Conservation (phyloP, 768 basidiomycete genomes). For the Xerocomus potaroensis region DNA sequence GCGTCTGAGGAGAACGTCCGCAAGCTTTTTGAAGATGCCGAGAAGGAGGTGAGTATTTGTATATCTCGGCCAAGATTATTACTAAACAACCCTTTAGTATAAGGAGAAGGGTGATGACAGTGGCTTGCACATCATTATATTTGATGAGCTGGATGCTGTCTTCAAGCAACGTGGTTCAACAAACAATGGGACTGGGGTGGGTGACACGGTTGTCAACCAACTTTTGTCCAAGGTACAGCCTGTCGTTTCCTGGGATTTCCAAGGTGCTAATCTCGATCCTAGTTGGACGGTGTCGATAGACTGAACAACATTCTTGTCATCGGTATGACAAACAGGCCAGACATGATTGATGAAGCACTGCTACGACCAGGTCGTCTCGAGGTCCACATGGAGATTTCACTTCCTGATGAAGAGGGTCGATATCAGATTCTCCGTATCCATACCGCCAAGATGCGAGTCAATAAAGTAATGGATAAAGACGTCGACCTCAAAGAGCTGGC, state of each 20-base stretch:
- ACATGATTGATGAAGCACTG: conserved; percentile 99
- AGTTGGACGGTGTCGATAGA: conserved; percentile 99
- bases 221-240: conserved; percentile 83
- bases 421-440: conserved; percentile 94
- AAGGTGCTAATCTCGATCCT: conserved; percentile 9
- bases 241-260: not conserved
- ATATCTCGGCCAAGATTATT: not conserved
- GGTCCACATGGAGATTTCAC: conserved; percentile 98
- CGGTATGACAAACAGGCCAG: conserved; percentile 97
- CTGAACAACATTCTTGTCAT: conserved; percentile 99
- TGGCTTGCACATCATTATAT: conserved; percentile 98
- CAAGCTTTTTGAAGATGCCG: conserved; percentile 96
- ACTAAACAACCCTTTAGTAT: conserved; percentile 51
- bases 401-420: conserved; percentile 92
- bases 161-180: conserved; percentile 98
- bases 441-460: conserved; percentile 89
- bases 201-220: conserved; percentile 99
- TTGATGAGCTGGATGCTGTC: conserved; percentile 97
- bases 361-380: conserved; percentile 97
- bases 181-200: conserved; percentile 89
- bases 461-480: conserved; percentile 83
- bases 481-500: conserved; percentile 85
- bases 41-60: conserved; percentile 70
- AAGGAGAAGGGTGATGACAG: conserved; percentile 97
- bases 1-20: conserved; percentile 97